A percentile compares a stretch with the other conserved stretches of the same genome.
phyloP scores from a whole-genome alignment of 2,329 filamentous ascomycete species.

The Shiraia bambusicola region DNA sequence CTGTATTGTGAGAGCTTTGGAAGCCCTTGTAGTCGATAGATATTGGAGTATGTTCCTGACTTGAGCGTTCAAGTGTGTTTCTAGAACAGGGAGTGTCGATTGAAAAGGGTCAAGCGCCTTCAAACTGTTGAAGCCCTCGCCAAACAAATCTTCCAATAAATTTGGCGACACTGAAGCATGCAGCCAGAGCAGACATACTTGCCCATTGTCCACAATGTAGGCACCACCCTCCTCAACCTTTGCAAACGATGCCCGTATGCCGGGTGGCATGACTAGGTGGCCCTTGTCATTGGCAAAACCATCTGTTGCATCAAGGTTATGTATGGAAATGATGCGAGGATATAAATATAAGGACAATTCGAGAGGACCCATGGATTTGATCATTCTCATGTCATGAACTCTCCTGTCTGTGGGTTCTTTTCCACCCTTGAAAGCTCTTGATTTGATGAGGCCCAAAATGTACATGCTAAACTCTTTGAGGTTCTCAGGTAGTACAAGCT shows the following conservation, averaged over 20 bases:
- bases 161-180: slow-evolving; percentile 92
- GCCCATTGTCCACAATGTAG: slow-evolving; percentile 94
- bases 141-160: slow-evolving; percentile 86
- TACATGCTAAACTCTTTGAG: slow-evolving; percentile 98
- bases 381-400: slow-evolving; percentile 86
- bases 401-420: slow-evolving; percentile 87
- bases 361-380: slow-evolving; percentile 80
- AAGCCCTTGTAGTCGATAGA: slow-evolving; percentile 74
- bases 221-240: slow-evolving; percentile 89
- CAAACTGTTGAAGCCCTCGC: slow-evolving; percentile 69
- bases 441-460: slow-evolving; percentile 86
- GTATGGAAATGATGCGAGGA: slow-evolving; percentile 86
- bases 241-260: slow-evolving; percentile 79
- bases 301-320: slow-evolving; percentile 83
- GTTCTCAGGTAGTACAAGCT: slow-evolving; percentile 92
- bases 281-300: slow-evolving; percentile 93
- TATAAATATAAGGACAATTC: slow-evolving; percentile 93
- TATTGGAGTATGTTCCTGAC: slow-evolving; percentile 92
- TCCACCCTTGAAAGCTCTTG: slow-evolving; percentile 87
- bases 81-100: slow-evolving; percentile 75
- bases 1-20: slow-evolving; percentile 86
- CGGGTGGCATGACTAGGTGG: slow-evolving; percentile 79
- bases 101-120: slow-evolving; percentile 79
- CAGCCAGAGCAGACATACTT: slow-evolving; percentile 88
- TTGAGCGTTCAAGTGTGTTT: slow-evolving; percentile 93